Evolutionary conservation across 306 rosid species (phyloP).

Genomic region (Vachellia collinsii): DNA sequence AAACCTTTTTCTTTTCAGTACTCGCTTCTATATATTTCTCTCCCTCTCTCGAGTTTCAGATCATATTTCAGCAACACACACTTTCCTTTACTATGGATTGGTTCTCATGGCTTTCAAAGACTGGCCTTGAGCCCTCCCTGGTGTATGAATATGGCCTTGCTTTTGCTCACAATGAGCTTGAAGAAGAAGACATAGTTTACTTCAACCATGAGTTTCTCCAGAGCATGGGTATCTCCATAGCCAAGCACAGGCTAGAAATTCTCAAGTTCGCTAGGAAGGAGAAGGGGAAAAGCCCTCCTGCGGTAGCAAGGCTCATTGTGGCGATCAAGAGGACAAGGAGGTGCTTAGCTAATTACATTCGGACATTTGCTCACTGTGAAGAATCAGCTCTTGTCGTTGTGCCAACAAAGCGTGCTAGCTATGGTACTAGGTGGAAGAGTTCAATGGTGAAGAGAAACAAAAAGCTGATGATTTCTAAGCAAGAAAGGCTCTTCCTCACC

Average conservation of each 20-base stretch:
- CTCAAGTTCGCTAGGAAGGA: constrained; percentile 74
- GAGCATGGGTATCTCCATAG: constrained; percentile 97
- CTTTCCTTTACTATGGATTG: constrained; percentile 74
- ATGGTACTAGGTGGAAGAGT: constrained; percentile 56
- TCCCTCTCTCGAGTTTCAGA: constrained; percentile 25
- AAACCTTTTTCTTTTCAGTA: constrained; percentile 35
- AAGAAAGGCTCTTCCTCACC: constrained; percentile 66
- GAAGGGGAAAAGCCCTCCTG: constrained; percentile 42
- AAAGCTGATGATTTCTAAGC: constrained; percentile 46
- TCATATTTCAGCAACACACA: constrained; percentile 30
- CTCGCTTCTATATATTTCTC: constrained; percentile 6
- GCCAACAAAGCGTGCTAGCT: constrained; percentile 50
- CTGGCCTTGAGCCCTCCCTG: constrained; percentile 75
- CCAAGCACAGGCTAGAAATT: constrained; percentile 92
- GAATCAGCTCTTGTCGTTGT: constrained; percentile 77
- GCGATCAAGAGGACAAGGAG: constrained; percentile 76
- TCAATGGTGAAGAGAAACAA: constrained; percentile 68
- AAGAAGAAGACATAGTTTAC: constrained; percentile 75
- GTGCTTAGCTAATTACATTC: constrained; percentile 52
- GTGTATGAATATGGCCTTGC: constrained; percentile 85
- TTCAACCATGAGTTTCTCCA: constrained; percentile 96
- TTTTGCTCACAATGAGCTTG: constrained; percentile 86
- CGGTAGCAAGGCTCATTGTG: constrained; percentile 52
- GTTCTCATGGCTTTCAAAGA: constrained; percentile 91
- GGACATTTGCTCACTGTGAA: constrained; percentile 44